Evolutionary conservation across 176 grass and related monocot species (phyloP).

Genomic region (Ampelocalamus luodianensis): DNA sequence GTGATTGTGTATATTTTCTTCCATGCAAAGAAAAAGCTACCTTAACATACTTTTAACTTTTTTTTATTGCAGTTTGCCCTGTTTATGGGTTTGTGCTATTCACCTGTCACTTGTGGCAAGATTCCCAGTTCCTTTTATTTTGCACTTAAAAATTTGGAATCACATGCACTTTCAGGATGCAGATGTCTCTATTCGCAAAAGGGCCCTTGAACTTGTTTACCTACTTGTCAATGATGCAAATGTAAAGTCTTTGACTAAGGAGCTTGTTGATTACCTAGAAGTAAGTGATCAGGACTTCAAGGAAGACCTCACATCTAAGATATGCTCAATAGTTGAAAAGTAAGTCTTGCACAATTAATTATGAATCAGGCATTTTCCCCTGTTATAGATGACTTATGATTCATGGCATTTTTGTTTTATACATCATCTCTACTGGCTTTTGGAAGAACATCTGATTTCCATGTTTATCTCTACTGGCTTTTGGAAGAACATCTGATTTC

Average conservation of each 20-base stretch:
- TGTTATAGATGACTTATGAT: not conserved
- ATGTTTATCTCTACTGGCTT: constrained; percentile 28
- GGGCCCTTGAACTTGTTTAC: constrained; percentile 93
- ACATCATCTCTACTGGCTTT: not conserved
- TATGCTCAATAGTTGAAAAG: constrained; percentile 97
- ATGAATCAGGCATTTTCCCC: not conserved
- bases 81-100: constrained; percentile 16
- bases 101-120: not conserved
- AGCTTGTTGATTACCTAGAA: constrained; percentile 98
- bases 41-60: not conserved
- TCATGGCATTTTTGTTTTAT: not conserved
- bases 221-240: constrained; percentile 91
- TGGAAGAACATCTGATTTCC: constrained; percentile 25
- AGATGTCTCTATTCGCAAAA: constrained; percentile 98
- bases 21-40: not conserved
- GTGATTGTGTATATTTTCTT: not conserved
- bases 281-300: constrained; percentile 97
- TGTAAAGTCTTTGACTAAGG: constrained; percentile 90
- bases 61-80: not conserved
- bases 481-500: constrained; percentile 25
- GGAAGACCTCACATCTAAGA: constrained; percentile 90
- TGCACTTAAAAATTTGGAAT: constrained; percentile 40
- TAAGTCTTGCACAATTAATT: constrained; percentile 53
- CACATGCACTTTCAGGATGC: constrained; percentile 74
- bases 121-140: constrained; percentile 28